Evolutionary conservation across 164 flowering plant genomes (phyloP).

Genomic region (Echeveria elegans): DNA sequence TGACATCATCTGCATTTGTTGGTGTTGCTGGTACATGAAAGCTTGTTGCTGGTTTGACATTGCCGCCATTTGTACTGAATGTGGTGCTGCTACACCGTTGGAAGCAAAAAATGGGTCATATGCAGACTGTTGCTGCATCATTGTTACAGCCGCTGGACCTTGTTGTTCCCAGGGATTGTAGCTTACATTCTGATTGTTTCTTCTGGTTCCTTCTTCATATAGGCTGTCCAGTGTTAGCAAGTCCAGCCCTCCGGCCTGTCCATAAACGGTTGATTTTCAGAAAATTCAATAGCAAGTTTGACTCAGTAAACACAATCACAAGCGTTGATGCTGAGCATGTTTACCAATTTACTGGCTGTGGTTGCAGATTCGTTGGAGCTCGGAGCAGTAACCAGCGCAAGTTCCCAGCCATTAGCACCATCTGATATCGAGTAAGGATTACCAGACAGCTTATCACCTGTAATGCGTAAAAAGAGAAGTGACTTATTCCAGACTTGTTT

Average conservation of each 20-base stretch:
- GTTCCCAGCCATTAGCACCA: conserved; percentile 85
- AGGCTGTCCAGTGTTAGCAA: conserved; percentile 69
- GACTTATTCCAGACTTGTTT: background rate
- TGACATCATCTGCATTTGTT: conserved; percentile 39
- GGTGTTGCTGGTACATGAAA: conserved; percentile 45
- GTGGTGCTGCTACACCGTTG: conserved; percentile 45
- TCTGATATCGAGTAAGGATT: conserved; percentile 26
- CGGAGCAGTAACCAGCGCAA: conserved; percentile 88
- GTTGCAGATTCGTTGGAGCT: conserved; percentile 70
- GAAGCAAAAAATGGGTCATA: conserved; percentile 73
- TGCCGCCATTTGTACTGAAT: conserved; percentile 56
- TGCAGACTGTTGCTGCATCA: conserved; percentile 39
- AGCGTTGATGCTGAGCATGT: too few species aligned
- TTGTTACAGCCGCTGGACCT: conserved; percentile 27
- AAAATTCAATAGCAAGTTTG: background rate
- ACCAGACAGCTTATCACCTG: conserved; percentile 42
- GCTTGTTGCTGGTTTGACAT: conserved; percentile 68
- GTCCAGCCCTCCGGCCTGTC: conserved; percentile 78
- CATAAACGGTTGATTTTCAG: background rate
- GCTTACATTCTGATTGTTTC: conserved; percentile 51
- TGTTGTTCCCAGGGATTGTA: conserved; percentile 77
- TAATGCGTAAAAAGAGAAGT: conserved; percentile 6
- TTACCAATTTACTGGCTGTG: conserved; percentile 71
- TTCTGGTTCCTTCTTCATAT: conserved; percentile 71
- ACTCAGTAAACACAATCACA: too few species aligned